phyloP scores from a whole-genome alignment of 2,329 filamentous ascomycete genomes.

The Penicillium palitans region DNA sequence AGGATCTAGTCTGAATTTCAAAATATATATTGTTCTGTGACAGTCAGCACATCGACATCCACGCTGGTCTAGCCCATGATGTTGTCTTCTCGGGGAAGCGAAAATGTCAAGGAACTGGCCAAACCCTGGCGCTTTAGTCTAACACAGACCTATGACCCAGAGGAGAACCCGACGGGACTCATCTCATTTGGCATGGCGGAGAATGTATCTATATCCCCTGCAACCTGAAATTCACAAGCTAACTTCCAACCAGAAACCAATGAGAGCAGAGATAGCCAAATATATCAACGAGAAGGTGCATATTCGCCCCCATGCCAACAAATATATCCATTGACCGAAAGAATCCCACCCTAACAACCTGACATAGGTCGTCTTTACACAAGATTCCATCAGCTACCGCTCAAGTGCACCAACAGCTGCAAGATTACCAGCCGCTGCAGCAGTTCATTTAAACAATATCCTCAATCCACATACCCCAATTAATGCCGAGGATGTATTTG shows the following conservation, averaged over 20 bases:
- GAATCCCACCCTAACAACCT: background rate
- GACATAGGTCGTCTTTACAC: constrained; percentile 32
- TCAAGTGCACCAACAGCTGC: constrained; percentile 40
- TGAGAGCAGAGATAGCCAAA: constrained; percentile 40
- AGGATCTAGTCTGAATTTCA: background rate
- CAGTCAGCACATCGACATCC: background rate
- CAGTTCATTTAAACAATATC: constrained; percentile 44
- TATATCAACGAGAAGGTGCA: constrained; percentile 42
- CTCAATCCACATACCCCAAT: constrained; percentile 42
- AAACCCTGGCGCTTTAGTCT: constrained; percentile 33
- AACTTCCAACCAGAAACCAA: constrained; percentile 30
- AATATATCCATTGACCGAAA: background rate
- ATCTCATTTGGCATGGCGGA: constrained; percentile 41
- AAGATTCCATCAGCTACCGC: constrained; percentile 44
- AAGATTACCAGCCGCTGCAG: constrained; percentile 43
- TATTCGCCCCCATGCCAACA: background rate
- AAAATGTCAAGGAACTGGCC: constrained; percentile 23
- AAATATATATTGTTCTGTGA: background rate
- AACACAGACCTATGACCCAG: constrained; percentile 28
- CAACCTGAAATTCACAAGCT: background rate
- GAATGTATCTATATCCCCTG: constrained; percentile 28
- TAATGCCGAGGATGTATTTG: constrained; percentile 39
- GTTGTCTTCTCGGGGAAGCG: constrained; percentile 31
- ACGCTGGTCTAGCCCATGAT: constrained; percentile 14
- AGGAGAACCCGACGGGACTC: constrained; percentile 33